Percentiles rank a stretch among this genome's conserved stretches.
phyloP scores from a whole-genome alignment of 345 rosid species.

The Abelmoschus esculentus region DNA sequence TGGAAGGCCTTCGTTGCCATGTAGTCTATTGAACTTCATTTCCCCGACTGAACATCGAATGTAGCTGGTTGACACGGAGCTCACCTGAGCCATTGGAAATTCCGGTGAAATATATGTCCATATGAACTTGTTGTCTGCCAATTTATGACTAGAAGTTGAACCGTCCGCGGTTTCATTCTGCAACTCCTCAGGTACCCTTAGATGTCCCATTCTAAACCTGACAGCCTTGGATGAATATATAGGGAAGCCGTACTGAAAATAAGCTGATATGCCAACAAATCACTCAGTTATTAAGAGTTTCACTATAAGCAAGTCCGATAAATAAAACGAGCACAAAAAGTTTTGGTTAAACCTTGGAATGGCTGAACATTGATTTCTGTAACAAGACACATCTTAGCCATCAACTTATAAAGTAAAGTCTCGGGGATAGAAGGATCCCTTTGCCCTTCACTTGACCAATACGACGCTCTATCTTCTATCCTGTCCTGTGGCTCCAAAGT shows the following conservation, averaged over 20 bases:
- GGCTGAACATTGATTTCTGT: slow-evolving; percentile 35
- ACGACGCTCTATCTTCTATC: slow-evolving; percentile 21
- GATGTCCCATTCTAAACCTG: slow-evolving; percentile 29
- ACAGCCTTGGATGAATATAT: slow-evolving; percentile 33
- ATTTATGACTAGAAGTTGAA: neutral
- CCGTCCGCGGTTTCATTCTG: neutral
- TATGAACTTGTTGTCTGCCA: slow-evolving; percentile 15
- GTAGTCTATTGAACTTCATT: neutral
- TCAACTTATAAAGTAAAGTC: slow-evolving; percentile 29
- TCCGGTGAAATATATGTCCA: slow-evolving; percentile 40
- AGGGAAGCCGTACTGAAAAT: slow-evolving; percentile 34
- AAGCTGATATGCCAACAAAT: slow-evolving; percentile 23
- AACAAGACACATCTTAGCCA: slow-evolving; percentile 25
- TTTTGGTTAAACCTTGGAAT: slow-evolving; percentile 27
- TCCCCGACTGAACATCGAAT: neutral
- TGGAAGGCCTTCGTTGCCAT: neutral
- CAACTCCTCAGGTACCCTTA: slow-evolving; percentile 11
- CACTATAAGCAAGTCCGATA: neutral
- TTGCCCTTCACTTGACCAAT: slow-evolving; percentile 41
- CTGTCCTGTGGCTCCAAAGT: slow-evolving; percentile 32
- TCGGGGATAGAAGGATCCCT: slow-evolving; percentile 23
- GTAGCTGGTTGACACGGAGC: slow-evolving; percentile 1
- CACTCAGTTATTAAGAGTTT: slow-evolving; percentile 9
- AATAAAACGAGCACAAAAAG: neutral
- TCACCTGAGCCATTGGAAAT: slow-evolving; percentile 36